Evolutionary conservation across 2,329 filamentous ascomycete genomes (phyloP).

Genomic region (Hymenotorrendiella dingleyae): DNA sequence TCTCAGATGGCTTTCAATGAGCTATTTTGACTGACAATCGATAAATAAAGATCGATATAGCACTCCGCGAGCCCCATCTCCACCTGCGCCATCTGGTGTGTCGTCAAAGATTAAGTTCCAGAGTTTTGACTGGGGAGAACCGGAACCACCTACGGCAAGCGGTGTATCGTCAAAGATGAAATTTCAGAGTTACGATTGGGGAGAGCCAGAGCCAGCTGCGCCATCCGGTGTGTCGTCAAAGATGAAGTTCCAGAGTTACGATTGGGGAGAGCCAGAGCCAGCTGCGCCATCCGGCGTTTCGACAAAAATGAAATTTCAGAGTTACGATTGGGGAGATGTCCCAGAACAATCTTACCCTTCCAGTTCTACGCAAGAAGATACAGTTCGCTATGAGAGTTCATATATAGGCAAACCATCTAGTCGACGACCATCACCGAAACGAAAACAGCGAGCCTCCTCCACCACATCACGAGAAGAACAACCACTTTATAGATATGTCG

Average conservation of each 20-base stretch:
- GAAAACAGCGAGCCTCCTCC: too few species aligned
- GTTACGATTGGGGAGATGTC: background rate
- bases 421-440: too few species aligned
- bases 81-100: constrained; percentile 5
- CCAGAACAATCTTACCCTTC: too few species aligned
- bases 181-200: background rate
- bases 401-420: too few species aligned
- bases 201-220: background rate
- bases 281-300: background rate
- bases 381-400: too few species aligned
- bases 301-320: background rate
- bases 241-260: background rate
- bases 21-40: constrained; percentile 3
- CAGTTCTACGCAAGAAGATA: too few species aligned
- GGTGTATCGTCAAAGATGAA: background rate
- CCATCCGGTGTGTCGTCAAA: background rate
- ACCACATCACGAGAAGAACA: too few species aligned
- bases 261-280: background rate
- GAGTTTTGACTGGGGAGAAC: background rate
- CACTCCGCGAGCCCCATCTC: constrained; percentile 11
- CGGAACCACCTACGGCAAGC: background rate
- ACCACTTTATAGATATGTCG: too few species aligned
- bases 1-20: background rate
- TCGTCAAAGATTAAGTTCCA: background rate
- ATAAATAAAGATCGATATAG: constrained; percentile 1